Evolutionary conservation across 192 early-diverging fungal genomes (phyloP).

Genomic region (Backusella westeae): DNA sequence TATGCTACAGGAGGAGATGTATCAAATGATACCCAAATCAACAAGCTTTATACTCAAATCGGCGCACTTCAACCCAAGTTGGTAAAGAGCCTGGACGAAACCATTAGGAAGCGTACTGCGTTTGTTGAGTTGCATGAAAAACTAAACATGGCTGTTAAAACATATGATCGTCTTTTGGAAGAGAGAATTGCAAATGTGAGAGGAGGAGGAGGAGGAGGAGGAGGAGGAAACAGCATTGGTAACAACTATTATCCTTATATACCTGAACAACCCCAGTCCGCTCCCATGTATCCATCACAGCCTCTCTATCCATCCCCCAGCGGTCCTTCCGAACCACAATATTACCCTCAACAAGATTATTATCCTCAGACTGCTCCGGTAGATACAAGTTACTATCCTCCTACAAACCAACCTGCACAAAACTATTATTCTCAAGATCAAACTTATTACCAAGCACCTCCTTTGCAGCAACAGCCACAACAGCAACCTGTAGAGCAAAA

Average conservation of each 20-base stretch:
- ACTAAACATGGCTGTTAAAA: constrained; percentile 73
- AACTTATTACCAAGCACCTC: constrained; percentile 1
- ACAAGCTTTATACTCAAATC: constrained; percentile 82
- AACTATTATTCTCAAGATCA: background rate
- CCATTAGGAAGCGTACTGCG: constrained; percentile 72
- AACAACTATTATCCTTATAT: constrained; percentile 7
- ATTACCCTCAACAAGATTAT: background rate
- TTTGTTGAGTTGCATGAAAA: constrained; percentile 81
- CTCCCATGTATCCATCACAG: background rate
- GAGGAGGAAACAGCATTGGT: background rate
- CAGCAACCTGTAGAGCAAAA: constrained; percentile 4
- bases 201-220: background rate
- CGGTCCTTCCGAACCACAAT: constrained; percentile 2
- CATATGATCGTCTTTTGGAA: constrained; percentile 88
- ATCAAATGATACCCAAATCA: constrained; percentile 72
- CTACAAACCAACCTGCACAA: background rate
- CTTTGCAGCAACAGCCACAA: background rate
- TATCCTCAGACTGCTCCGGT: background rate
- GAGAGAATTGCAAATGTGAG: constrained; percentile 54
- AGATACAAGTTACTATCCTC: background rate
- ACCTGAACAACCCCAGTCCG: constrained; percentile 1
- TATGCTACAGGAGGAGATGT: constrained; percentile 79
- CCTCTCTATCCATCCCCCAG: background rate
- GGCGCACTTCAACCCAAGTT: constrained; percentile 85
- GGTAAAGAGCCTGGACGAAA: constrained; percentile 66